Conservation (phyloP, 139 green algal species). For the Tetratostichococcus sp. region DNA sequence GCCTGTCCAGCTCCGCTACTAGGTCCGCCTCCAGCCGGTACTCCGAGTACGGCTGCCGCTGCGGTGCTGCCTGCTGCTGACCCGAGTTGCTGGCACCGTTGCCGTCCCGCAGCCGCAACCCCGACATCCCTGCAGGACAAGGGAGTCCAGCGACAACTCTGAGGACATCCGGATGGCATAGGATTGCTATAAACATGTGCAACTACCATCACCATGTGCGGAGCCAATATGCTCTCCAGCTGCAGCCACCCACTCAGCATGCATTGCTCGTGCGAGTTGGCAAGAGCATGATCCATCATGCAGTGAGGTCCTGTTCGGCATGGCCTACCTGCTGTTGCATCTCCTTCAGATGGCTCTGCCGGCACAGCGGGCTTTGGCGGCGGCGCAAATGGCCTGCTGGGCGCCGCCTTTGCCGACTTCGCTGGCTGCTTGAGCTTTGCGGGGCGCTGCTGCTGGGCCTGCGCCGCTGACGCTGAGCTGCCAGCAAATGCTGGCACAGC, state of each 20-base stretch:
- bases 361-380: background rate
- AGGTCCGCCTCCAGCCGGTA: constrained; percentile 58
- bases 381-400: background rate
- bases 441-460: background rate
- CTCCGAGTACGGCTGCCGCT: constrained; percentile 29
- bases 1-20: constrained; percentile 23
- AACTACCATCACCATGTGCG: background rate
- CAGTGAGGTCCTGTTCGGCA: no score
- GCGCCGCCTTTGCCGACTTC: background rate
- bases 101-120: background rate
- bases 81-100: background rate
- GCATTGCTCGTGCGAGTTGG: no score
- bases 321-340: background rate
- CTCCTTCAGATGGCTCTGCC: background rate
- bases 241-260: no score
- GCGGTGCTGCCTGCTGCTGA: background rate
- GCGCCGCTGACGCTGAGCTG: background rate
- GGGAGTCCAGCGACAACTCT: background rate
- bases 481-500: constrained; percentile 1
- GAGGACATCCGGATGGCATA: no score
- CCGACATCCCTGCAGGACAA: background rate
- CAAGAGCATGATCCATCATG: no score
- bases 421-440: background rate
- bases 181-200: no score
- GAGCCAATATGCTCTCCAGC: no score